These are phyloP conservation scores for Boletus subcaerulescens DNA, from an alignment of 768 basidiomycete genomes.

Conservation along the genomic window DNA sequence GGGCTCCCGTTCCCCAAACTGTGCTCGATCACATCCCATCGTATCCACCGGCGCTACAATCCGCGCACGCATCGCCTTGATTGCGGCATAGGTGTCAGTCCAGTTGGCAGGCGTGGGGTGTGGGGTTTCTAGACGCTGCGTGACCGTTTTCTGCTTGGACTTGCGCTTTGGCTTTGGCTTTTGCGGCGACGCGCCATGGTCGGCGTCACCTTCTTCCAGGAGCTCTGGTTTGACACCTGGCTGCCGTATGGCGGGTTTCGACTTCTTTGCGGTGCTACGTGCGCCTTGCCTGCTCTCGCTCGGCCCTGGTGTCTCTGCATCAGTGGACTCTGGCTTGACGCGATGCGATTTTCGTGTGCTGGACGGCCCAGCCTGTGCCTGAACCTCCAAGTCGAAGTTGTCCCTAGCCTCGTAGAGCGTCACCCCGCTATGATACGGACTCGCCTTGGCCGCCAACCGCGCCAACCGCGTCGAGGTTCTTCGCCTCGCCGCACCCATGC, in stretches of 20 bases:
- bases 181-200: neutral
- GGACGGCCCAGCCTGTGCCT: constrained; percentile 12
- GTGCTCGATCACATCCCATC: constrained; percentile 82
- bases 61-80: constrained; percentile 71
- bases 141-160: constrained; percentile 34
- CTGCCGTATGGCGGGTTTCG: neutral
- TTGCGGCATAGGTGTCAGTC: constrained; percentile 66
- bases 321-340: neutral
- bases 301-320: no score
- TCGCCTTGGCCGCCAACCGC: constrained; percentile 38
- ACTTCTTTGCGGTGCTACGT: no score
- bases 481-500: constrained; percentile 25
- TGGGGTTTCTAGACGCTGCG: constrained; percentile 50
- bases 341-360: constrained; percentile 25
- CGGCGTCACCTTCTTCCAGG: neutral
- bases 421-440: constrained; percentile 43
- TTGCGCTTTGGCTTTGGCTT: constrained; percentile 54
- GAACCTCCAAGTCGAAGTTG: neutral
- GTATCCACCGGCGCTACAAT: constrained; percentile 87
- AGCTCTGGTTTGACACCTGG: constrained; percentile 30
- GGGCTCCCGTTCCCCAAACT: constrained; percentile 59
- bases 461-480: constrained; percentile 30
- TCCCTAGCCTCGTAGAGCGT: constrained; percentile 36
- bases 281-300: no score
- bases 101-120: constrained; percentile 68